Evolutionary conservation across 129 eudicot genomes (phyloP), one percentile per base, ranked within the genome.

Genomic region (Ambrosia artemisiifolia): DNA sequence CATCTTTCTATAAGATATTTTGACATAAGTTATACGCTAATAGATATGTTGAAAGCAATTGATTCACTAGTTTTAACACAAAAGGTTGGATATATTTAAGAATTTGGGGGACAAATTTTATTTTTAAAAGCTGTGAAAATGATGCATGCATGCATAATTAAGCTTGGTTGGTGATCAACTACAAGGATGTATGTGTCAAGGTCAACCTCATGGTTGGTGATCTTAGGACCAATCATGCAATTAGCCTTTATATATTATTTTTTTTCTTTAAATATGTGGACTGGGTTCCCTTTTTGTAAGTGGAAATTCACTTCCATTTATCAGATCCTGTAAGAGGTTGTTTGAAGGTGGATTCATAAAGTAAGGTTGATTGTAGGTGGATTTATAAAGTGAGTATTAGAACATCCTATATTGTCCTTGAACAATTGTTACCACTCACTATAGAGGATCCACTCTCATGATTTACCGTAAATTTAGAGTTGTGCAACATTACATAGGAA

Each of bases 21-120:
- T 70, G 81, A 77, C 81, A 70, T 77, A 70, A 70, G 76, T 63
- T 77, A 24, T 11, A 63, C 66, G 28, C 71, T 70, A 63, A 70
- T 30, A 70, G 76, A 70, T 12, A 40, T 65, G 40, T 2, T 63
- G 81, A 77, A 70, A 77, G 81, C 71, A 63, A 77, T 28, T 70
- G 81, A 38, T 77, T 61, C 70, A 50, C 35, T 17, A 59, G 63
- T 60, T 69, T 77, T 54, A 70, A 62, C 59, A 50, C 18, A 49
- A 50, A 13, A 38, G 28, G 54, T 77, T 69, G 18, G 32, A 68
- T 18, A 30, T 34, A 68, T 47, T 19, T 18, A 30, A 17, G 35
- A 68, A 49, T 61, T 63, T 42, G 32, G 19, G 47, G 18, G 32
- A 24, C 57, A 77, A 28, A 16, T 8, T 12, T 61, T 48, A 36